phyloP scores from a whole-genome alignment of 495 filamentous ascomycete species.

The Annulohypoxylon maeteangense region DNA sequence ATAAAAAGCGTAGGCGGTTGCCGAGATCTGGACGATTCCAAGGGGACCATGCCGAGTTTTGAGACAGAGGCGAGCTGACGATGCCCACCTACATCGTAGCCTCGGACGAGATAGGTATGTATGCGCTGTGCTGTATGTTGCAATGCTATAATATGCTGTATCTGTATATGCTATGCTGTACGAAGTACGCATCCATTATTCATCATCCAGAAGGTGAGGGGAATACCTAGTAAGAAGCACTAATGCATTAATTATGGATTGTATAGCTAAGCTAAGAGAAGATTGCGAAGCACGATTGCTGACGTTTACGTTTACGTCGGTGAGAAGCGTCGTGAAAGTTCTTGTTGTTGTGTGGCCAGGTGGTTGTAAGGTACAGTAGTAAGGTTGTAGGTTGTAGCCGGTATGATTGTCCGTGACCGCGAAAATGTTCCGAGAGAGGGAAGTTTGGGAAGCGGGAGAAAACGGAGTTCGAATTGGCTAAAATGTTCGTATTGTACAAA shows the following conservation, averaged over 20 bases:
- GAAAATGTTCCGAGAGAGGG: not conserved
- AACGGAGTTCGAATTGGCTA: slow-evolving; percentile 9
- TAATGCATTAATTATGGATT: not conserved
- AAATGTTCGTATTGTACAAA: slow-evolving; percentile 4
- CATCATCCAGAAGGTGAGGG: not conserved
- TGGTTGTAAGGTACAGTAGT: not conserved
- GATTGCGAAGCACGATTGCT: not conserved
- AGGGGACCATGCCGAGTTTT: slow-evolving; percentile 1
- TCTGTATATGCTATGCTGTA: too few relatives aligned
- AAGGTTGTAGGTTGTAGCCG: slow-evolving; percentile 6
- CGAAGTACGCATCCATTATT: not conserved
- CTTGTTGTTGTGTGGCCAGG: slow-evolving; percentile 9
- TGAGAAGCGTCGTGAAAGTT: slow-evolving; percentile 29
- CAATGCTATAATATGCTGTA: not conserved
- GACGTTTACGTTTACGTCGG: not conserved
- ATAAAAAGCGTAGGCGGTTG: not conserved
- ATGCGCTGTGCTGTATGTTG: not conserved
- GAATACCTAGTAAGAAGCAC: not conserved
- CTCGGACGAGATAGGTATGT: not conserved
- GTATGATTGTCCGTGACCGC: slow-evolving; percentile 21
- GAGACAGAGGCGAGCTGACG: not conserved
- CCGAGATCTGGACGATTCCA: slow-evolving; percentile 4
- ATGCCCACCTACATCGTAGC: not conserved
- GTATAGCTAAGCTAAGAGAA: slow-evolving; percentile 3
- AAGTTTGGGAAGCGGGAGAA: slow-evolving; percentile 21